These are phyloP conservation scores for Claviceps africana DNA, from an alignment of 2,329 filamentous ascomycete genomes.

Conservation along the genomic window DNA sequence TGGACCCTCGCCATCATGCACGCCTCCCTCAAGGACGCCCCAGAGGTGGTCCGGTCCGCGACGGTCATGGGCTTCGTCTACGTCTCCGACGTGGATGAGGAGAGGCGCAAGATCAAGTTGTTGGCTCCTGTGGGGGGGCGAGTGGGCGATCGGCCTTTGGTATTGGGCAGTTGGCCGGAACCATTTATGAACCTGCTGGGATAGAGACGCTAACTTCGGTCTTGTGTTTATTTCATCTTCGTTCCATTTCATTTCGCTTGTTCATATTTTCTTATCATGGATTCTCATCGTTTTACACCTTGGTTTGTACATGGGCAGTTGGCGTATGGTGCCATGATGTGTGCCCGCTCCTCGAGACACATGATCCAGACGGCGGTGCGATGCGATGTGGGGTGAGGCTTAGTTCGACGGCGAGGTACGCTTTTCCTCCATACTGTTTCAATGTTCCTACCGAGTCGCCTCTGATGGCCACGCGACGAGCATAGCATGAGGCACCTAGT, in stretches of 20 bases:
- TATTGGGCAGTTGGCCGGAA: conserved; percentile 81
- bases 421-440: too few relatives aligned
- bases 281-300: too few relatives aligned
- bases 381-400: too few relatives aligned
- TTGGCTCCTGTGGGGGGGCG: conserved; percentile 73
- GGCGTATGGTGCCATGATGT: too few relatives aligned
- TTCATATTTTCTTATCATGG: too few relatives aligned
- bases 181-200: conserved; percentile 65
- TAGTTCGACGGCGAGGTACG: too few relatives aligned
- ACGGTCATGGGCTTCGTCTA: conserved; percentile 88
- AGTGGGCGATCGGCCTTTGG: conserved; percentile 63
- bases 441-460: too few relatives aligned
- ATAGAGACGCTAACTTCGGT: conserved; percentile 9
- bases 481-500: too few relatives aligned
- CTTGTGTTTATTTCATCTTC: not conserved
- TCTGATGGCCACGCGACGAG: too few relatives aligned
- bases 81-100: conserved; percentile 79
- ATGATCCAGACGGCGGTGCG: too few relatives aligned
- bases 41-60: conserved; percentile 62
- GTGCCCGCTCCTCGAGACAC: too few relatives aligned
- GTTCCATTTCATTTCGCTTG: not conserved
- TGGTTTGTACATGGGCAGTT: too few relatives aligned
- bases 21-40: conserved; percentile 52
- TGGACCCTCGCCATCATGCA: conserved; percentile 76
- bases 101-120: conserved; percentile 65